A percentile compares a stretch with the other conserved stretches of the same genome.
phyloP scores from a whole-genome alignment of 75 land plant species.

The Picea sitchensis region DNA sequence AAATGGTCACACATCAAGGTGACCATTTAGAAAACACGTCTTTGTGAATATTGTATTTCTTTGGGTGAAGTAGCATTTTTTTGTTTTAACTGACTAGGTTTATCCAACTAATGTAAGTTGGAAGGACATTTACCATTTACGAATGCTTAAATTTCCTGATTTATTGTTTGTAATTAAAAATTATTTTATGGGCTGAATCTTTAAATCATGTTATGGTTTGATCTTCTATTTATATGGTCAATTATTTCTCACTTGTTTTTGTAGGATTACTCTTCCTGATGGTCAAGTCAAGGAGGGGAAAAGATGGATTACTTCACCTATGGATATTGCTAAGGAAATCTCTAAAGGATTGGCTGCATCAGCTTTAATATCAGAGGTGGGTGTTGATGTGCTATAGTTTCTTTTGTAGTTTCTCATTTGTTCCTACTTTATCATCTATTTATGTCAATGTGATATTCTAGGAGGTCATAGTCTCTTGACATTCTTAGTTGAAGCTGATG shows the following conservation, averaged over 20 bases:
- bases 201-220: not conserved
- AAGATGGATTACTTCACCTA: slow-evolving; percentile 79
- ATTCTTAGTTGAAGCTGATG: not conserved
- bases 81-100: not conserved
- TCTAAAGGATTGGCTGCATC: slow-evolving; percentile 68
- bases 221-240: not conserved
- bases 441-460: not conserved
- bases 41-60: not conserved
- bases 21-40: not conserved
- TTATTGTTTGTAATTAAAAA: not conserved
- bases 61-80: not conserved
- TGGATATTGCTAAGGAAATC: slow-evolving; percentile 81
- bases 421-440: not conserved
- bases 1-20: not conserved
- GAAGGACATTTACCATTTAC: not conserved
- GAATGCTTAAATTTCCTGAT: not conserved
- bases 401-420: not conserved
- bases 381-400: not conserved
- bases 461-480: not conserved
- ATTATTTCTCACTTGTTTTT: not conserved
- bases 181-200: slow-evolving; percentile 1
- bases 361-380: slow-evolving; percentile 66
- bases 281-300: slow-evolving; percentile 88
- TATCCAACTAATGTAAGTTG: not conserved
- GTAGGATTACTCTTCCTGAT: slow-evolving; percentile 83